phyloP scores from a whole-genome alignment of 2,329 filamentous ascomycete species.

The Aspergillus sp. region DNA sequence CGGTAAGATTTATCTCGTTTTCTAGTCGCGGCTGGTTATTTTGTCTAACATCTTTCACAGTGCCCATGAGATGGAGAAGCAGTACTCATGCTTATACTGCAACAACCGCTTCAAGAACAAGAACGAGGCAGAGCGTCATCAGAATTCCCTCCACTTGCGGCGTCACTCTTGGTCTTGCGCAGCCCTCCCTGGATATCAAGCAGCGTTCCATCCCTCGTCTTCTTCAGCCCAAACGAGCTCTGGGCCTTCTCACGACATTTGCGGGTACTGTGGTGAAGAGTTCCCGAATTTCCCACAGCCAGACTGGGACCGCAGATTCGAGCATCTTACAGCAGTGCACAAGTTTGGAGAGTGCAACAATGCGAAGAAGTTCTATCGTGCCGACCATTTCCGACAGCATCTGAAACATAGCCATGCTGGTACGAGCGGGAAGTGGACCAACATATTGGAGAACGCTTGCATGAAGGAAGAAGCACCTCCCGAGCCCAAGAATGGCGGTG shows the following conservation, averaged over 20 bases:
- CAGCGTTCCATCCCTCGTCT: slow-evolving; percentile 83
- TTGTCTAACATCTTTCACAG: slow-evolving; percentile 48
- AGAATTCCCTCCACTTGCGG: slow-evolving; percentile 89
- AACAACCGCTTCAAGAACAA: slow-evolving; percentile 98
- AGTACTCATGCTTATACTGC: slow-evolving; percentile 91
- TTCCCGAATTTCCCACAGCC: slow-evolving; percentile 73
- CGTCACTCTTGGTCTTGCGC: slow-evolving; percentile 97
- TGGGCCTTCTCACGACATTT: slow-evolving; percentile 63
- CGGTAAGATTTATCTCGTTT: slow-evolving; percentile 60
- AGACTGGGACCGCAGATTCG: slow-evolving; percentile 83
- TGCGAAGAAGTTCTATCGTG: slow-evolving; percentile 95
- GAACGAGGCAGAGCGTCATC: slow-evolving; percentile 94
- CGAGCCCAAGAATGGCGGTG: slow-evolving; percentile 26
- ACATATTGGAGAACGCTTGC: slow-evolving; percentile 94
- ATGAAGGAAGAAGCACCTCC: slow-evolving; percentile 75
- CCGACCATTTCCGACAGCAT: slow-evolving; percentile 97
- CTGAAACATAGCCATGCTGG: slow-evolving; percentile 96
- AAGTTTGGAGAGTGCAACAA: slow-evolving; percentile 99
- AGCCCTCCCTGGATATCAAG: slow-evolving; percentile 71
- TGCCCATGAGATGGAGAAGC: slow-evolving; percentile 88
- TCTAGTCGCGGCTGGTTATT: background rate
- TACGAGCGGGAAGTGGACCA: slow-evolving; percentile 97
- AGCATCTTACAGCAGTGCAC: slow-evolving; percentile 86
- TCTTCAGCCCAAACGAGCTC: slow-evolving; percentile 39
- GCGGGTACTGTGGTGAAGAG: slow-evolving; percentile 94